Base-by-base conservation (phyloP, 805 yeast species). In the Candida maesae region DNA sequence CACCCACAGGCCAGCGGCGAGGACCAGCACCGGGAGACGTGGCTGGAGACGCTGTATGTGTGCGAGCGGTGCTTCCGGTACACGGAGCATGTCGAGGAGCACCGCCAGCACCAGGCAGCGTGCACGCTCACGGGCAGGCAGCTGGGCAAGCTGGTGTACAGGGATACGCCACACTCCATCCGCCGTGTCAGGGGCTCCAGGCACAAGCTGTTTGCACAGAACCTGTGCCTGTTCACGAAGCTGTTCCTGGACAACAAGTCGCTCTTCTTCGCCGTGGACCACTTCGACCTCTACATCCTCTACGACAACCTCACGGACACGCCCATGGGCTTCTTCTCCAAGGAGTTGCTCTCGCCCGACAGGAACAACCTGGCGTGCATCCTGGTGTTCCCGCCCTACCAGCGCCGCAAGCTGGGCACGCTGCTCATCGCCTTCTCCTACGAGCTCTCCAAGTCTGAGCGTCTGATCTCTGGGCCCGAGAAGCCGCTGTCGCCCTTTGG, bases 291-390 rank as follows among this genome's bases (percentile, higher is more conserved):
- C 60, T 93, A 80, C 59, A 71, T 88, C 20, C 67, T 81, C 3
- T 86, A 82, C 57, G 82, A 84, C 19, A 61, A 60, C 2, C 66
- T 54, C 37, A 38, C 68, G 45, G 48, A 64, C 50, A 59, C 65
- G 38, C 90, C 91, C 2, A 81, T 90, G 82, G 99, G 97, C 1
- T 93, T 88, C 58, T 93, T 88, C 56, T 89, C 97, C 12, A 85
- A 86, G 52, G 99, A 93, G 55, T 65, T 83, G 33, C 66, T 84
- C 0, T 81, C 96, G 0, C 72, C 74, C 61, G 91, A 85, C 39
- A 73, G 78, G 38, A 86, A 90, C 59, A 93, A 91, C 57, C 66
- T 93, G 28, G 96, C 97, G 0, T 93, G 98, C 57, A 84, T 93
- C 11, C 71, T 93, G 49, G 79, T 88, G 4, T 85, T 93, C 46